phyloP scores from a whole-genome alignment of 768 basidiomycete species.

The Trametes cingulata region DNA sequence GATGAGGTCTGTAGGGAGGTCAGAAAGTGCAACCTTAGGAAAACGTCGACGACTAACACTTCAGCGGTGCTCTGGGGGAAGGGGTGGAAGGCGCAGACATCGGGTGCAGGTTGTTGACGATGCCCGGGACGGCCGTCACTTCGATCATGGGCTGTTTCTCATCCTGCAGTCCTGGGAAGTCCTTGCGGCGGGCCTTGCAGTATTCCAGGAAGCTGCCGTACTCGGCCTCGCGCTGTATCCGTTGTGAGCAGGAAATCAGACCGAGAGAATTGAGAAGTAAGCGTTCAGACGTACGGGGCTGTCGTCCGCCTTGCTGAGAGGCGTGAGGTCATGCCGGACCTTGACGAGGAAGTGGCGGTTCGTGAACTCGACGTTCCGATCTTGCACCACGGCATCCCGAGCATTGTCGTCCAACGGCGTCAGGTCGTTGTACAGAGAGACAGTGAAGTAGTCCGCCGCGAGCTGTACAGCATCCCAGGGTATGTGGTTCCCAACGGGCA shows the following conservation, averaged over 20 bases:
- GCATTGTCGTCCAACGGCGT: conserved; percentile 45
- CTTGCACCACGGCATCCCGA: conserved; percentile 70
- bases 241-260: conserved; percentile 11
- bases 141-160: conserved; percentile 73
- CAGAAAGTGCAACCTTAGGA: neutral
- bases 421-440: conserved; percentile 39
- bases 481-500: conserved; percentile 48
- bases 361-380: conserved; percentile 75
- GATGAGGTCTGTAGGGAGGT: conserved; percentile 60
- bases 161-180: conserved; percentile 61
- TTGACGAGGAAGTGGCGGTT: conserved; percentile 60
- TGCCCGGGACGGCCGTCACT: conserved; percentile 51
- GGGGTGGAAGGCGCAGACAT: conserved; percentile 41
- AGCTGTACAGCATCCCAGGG: conserved; percentile 63
- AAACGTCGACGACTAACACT: conserved; percentile 50
- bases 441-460: conserved; percentile 54
- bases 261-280: neutral
- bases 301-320: conserved; percentile 68
- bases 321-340: conserved; percentile 67
- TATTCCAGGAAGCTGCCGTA: conserved; percentile 66
- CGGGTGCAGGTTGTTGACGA: conserved; percentile 63
- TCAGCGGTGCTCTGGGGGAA: conserved; percentile 46
- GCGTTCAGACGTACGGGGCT: conserved; percentile 53
- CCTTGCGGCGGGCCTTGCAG: conserved; percentile 60
- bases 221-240: conserved; percentile 56